Percentiles rank a stretch among this genome's conserved stretches.
phyloP scores from a whole-genome alignment of 345 rosid genomes.

The Physaria fendleri region DNA sequence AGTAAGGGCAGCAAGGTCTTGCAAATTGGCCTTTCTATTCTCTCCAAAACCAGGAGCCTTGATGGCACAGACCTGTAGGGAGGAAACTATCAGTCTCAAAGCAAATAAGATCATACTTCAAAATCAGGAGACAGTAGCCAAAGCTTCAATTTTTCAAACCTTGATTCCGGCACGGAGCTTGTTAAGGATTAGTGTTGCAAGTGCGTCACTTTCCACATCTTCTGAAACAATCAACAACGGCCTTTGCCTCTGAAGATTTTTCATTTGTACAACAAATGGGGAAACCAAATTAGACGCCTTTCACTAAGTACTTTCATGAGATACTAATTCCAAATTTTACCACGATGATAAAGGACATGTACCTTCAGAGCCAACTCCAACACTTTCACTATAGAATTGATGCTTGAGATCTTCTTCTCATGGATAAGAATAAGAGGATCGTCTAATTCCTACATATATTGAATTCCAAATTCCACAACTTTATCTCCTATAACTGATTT shows the following conservation, averaged over 20 bases:
- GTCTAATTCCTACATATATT: constrained; percentile 52
- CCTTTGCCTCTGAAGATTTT: constrained; percentile 38
- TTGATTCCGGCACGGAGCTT: constrained; percentile 99
- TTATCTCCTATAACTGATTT: neutral
- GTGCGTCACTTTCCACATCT: constrained; percentile 93
- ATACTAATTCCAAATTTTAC: neutral
- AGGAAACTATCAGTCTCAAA: neutral
- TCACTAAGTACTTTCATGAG: neutral
- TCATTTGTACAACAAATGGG: neutral
- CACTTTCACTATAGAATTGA: constrained; percentile 83
- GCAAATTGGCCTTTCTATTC: constrained; percentile 75
- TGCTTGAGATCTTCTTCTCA: constrained; percentile 83
- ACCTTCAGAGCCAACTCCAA: constrained; percentile 93
- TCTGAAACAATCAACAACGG: constrained; percentile 82
- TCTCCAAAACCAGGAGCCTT: constrained; percentile 99
- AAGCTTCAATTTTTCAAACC: constrained; percentile 32
- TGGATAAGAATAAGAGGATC: constrained; percentile 92
- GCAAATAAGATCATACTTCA: neutral
- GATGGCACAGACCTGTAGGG: constrained; percentile 71
- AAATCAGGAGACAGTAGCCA: neutral
- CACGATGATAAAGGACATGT: neutral
- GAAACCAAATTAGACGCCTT: neutral
- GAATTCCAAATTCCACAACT: neutral
- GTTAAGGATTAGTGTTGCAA: constrained; percentile 80
- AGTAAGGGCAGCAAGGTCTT: constrained; percentile 84